Conservation (phyloP, 805 yeast species). For the Millerozyma acaciae region DNA sequence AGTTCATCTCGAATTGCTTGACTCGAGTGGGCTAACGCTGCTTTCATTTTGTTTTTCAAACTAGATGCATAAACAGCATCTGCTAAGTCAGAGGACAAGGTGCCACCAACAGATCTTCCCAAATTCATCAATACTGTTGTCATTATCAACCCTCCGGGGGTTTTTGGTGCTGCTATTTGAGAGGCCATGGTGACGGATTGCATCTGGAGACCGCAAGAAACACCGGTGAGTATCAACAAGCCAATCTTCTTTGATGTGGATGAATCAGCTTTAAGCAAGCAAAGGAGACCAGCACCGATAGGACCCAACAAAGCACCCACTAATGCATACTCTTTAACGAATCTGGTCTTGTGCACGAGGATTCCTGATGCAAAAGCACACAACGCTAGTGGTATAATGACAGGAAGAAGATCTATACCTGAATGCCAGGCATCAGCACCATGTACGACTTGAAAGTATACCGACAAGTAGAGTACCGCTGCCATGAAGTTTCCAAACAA, state of each 20-base stretch:
- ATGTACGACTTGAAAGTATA: slow-evolving; percentile 49
- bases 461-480: slow-evolving; percentile 16
- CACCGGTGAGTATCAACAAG: slow-evolving; percentile 43
- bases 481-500: slow-evolving; percentile 37
- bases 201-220: slow-evolving; percentile 44
- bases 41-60: slow-evolving; percentile 11
- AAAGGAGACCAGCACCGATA: slow-evolving; percentile 43
- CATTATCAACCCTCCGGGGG: slow-evolving; percentile 46
- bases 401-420: slow-evolving; percentile 44
- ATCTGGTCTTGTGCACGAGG: slow-evolving; percentile 32
- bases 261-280: slow-evolving; percentile 39
- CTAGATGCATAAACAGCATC: slow-evolving; percentile 37
- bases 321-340: slow-evolving; percentile 40
- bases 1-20: slow-evolving; percentile 17
- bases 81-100: slow-evolving; percentile 40
- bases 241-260: slow-evolving; percentile 37
- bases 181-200: slow-evolving; percentile 44
- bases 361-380: slow-evolving; percentile 37
- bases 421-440: slow-evolving; percentile 40
- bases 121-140: slow-evolving; percentile 45
- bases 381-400: slow-evolving; percentile 35
- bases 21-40: slow-evolving; percentile 4
- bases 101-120: slow-evolving; percentile 43
- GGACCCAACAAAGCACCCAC: slow-evolving; percentile 32
- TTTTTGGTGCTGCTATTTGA: slow-evolving; percentile 49